phyloP scores from a whole-genome alignment of 208 protist species.

The Leishmania tarentolae region DNA sequence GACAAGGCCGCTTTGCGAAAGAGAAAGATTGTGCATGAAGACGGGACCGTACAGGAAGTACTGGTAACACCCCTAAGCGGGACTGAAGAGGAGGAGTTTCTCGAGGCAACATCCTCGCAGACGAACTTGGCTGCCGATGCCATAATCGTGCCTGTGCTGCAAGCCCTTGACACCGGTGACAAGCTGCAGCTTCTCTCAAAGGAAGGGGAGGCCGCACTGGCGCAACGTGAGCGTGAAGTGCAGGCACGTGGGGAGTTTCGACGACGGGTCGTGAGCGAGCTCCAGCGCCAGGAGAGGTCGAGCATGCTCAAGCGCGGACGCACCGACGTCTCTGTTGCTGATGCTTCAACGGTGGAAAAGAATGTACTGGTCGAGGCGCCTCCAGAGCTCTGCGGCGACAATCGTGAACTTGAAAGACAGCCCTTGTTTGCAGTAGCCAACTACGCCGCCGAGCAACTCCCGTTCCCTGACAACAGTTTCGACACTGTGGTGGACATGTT shows the following conservation, averaged over 20 bases:
- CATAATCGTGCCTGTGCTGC: constrained; percentile 55
- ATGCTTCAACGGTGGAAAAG: not conserved
- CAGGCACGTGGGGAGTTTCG: constrained; percentile 28
- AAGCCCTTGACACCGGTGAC: constrained; percentile 41
- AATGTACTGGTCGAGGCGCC: constrained; percentile 1
- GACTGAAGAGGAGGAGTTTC: constrained; percentile 39
- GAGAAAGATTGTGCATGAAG: constrained; percentile 52
- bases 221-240: constrained; percentile 36
- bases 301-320: constrained; percentile 19
- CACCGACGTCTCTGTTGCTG: not conserved
- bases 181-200: constrained; percentile 49
- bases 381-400: constrained; percentile 17
- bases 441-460: constrained; percentile 82
- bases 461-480: constrained; percentile 88
- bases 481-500: constrained; percentile 93
- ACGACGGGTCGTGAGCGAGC: constrained; percentile 15
- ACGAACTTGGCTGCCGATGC: not conserved
- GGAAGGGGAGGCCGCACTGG: constrained; percentile 38
- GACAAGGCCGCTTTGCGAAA: constrained; percentile 28
- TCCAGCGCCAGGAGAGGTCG: constrained; percentile 24
- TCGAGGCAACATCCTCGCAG: constrained; percentile 13
- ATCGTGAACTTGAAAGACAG: constrained; percentile 22
- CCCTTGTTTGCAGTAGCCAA: constrained; percentile 75
- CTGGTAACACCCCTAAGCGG: constrained; percentile 41
- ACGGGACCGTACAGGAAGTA: constrained; percentile 60